Percentiles rank a stretch among this genome's conserved stretches.
Conservation (phyloP, 768 basidiomycete species). For the Lactifluus pinguis region DNA sequence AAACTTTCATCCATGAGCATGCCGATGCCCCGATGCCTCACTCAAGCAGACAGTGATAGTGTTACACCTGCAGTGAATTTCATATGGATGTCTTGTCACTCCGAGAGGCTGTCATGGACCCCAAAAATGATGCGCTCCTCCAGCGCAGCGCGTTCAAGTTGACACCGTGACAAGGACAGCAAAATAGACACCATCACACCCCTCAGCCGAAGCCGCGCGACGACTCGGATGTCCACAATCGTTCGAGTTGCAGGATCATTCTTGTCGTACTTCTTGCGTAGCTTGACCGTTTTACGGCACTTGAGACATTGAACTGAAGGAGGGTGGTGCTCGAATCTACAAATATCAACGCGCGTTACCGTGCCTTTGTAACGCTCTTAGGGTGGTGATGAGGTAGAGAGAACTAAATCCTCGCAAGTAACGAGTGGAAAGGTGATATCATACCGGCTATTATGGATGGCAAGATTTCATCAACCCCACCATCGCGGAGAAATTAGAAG, state of each 20-base stretch:
- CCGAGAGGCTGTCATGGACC: slow-evolving; percentile 98
- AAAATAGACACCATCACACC: slow-evolving; percentile 87
- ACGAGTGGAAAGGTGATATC: slow-evolving; percentile 91
- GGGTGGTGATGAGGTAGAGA: slow-evolving; percentile 29
- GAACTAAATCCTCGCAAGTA: slow-evolving; percentile 80
- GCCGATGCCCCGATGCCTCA: no score
- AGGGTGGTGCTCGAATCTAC: slow-evolving; percentile 86
- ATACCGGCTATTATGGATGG: slow-evolving; percentile 98
- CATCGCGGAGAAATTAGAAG: slow-evolving; percentile 93
- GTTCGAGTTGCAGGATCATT: slow-evolving; percentile 58
- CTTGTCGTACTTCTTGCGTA: slow-evolving; percentile 40
- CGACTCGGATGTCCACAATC: slow-evolving; percentile 38
- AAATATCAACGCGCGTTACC: slow-evolving; percentile 76
- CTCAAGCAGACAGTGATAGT: no score
- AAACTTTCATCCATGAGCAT: no score
- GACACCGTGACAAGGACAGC: slow-evolving; percentile 81
- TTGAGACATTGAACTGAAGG: slow-evolving; percentile 73
- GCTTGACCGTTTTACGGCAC: slow-evolving; percentile 21
- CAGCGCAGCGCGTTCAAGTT: slow-evolving; percentile 72
- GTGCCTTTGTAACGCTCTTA: not conserved
- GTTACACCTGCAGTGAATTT: no score
- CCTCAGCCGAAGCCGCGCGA: slow-evolving; percentile 86
- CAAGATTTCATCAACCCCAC: slow-evolving; percentile 98
- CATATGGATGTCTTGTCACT: slow-evolving; percentile 93
- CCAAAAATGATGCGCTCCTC: slow-evolving; percentile 95